A percentile compares a stretch with the other conserved stretches of the same genome.
These are phyloP conservation scores for Ophiostoma sp. DNA, from an alignment of 2,329 filamentous ascomycete species.

Conservation along the genomic window DNA sequence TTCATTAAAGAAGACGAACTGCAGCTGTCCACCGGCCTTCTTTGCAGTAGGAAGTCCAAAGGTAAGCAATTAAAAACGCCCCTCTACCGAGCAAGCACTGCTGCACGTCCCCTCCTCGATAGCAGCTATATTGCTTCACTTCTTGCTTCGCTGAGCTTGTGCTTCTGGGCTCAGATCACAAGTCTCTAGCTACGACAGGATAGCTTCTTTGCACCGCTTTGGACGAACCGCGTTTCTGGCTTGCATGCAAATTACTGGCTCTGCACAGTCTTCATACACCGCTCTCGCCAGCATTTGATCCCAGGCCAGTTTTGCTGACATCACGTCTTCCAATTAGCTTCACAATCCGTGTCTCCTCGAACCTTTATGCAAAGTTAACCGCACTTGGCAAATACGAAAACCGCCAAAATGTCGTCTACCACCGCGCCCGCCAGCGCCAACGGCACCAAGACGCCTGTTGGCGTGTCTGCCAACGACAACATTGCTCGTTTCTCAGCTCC, in stretches of 20 bases:
- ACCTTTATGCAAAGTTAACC: constrained; percentile 10
- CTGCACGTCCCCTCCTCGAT: not conserved
- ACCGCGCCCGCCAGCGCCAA: constrained; percentile 47
- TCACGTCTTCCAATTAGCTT: not conserved
- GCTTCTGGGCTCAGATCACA: not conserved
- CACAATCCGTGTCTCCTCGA: not conserved
- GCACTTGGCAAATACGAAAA: constrained; percentile 9
- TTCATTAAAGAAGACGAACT: constrained; percentile 11
- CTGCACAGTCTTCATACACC: not conserved
- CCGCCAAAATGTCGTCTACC: constrained; percentile 48
- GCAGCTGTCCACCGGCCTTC: not conserved
- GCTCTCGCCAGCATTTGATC: not conserved
- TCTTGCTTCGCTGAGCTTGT: not conserved
- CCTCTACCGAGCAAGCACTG: not conserved
- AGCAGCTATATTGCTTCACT: not conserved
- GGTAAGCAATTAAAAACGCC: not conserved
- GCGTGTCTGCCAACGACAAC: constrained; percentile 87
- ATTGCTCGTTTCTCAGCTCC: constrained; percentile 93
- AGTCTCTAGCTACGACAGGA: not conserved
- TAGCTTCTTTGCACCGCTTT: not conserved
- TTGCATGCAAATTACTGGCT: not conserved
- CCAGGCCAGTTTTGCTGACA: not conserved
- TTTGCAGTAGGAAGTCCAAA: constrained; percentile 5
- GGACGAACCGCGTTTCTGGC: not conserved
- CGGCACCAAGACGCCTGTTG: constrained; percentile 43